phyloP scores from a whole-genome alignment of 805 yeast genomes.

The Metschnikowia anglica region DNA sequence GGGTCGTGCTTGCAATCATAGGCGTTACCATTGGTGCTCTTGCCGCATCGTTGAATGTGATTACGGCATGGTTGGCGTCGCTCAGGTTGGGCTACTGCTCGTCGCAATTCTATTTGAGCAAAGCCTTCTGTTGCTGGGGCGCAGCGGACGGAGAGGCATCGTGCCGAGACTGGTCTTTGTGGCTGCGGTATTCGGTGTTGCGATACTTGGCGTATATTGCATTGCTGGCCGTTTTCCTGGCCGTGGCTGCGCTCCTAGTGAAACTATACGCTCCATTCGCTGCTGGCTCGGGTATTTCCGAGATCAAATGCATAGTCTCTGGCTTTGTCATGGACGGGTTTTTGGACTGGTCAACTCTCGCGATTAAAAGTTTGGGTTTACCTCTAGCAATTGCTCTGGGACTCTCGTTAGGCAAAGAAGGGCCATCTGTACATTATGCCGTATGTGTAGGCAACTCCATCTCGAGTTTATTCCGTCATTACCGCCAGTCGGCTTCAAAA shows the following conservation, averaged over 20 bases:
- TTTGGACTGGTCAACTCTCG: slow-evolving; percentile 66
- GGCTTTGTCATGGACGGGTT: slow-evolving; percentile 84
- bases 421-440: slow-evolving; percentile 97
- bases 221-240: slow-evolving; percentile 61
- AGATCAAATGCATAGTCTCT: slow-evolving; percentile 88
- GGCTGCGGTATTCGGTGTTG: slow-evolving; percentile 49
- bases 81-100: slow-evolving; percentile 78
- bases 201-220: slow-evolving; percentile 60
- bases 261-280: slow-evolving; percentile 78
- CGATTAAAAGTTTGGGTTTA: slow-evolving; percentile 73
- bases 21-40: slow-evolving; percentile 78
- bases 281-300: slow-evolving; percentile 97
- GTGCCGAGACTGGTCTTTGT: slow-evolving; percentile 69
- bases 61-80: slow-evolving; percentile 84
- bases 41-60: slow-evolving; percentile 77
- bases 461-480: slow-evolving; percentile 51
- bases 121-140: slow-evolving; percentile 81
- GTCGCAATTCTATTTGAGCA: slow-evolving; percentile 64
- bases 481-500: slow-evolving; percentile 45
- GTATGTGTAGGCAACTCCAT: slow-evolving; percentile 91
- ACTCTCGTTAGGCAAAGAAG: slow-evolving; percentile 92
- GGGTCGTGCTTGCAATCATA: slow-evolving; percentile 72
- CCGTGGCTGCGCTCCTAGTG: slow-evolving; percentile 67
- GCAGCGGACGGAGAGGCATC: slow-evolving; percentile 22
- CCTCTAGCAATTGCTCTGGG: slow-evolving; percentile 95